These are phyloP conservation scores for Serendipita sp. DNA, from an alignment of 768 basidiomycete genomes.

Conservation along the genomic window DNA sequence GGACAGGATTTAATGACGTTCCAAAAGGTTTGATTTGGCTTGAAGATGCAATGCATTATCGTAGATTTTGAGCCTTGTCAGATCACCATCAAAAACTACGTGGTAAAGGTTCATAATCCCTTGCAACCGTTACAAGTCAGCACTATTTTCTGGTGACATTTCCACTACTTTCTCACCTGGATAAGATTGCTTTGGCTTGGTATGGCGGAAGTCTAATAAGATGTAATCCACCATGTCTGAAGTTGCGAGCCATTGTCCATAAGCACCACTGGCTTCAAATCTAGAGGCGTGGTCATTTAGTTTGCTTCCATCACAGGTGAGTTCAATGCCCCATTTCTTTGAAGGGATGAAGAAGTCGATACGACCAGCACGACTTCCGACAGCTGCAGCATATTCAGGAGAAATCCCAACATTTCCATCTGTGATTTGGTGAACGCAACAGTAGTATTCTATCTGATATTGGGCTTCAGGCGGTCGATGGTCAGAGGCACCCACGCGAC, in stretches of 20 bases:
- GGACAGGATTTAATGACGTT: too few relatives aligned
- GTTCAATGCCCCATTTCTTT: conserved; percentile 8
- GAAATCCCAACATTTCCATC: conserved; percentile 4
- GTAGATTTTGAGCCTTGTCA: too few relatives aligned
- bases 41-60: too few relatives aligned
- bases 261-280: conserved; percentile 7
- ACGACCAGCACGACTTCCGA: conserved; percentile 3
- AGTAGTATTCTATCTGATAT: conserved; percentile 1
- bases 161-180: too few relatives aligned
- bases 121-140: too few relatives aligned
- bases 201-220: not conserved
- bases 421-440: not conserved
- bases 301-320: not conserved
- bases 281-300: conserved; percentile 7
- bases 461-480: not conserved
- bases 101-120: too few relatives aligned
- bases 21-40: too few relatives aligned
- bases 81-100: too few relatives aligned
- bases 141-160: too few relatives aligned
- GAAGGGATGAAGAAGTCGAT: conserved; percentile 9
- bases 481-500: not conserved
- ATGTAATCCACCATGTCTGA: conserved; percentile 2
- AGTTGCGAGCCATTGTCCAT: conserved; percentile 2
- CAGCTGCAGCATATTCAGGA: not conserved
- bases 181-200: too few relatives aligned